phyloP scores from a whole-genome alignment of 352 stramenopile genomes.

The Phytophthora gonapodyides region DNA sequence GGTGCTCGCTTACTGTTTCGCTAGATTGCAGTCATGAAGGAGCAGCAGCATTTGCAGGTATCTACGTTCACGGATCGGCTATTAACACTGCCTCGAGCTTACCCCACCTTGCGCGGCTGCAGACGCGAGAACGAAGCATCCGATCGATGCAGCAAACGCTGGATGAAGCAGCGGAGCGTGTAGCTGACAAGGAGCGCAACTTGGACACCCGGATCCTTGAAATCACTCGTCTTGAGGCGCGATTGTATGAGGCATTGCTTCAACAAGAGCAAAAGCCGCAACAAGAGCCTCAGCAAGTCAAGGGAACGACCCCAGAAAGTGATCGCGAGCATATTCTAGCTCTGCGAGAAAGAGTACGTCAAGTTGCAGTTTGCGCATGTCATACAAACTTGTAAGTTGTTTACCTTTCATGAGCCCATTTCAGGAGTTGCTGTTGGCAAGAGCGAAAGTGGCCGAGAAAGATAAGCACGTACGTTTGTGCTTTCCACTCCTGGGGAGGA shows the following conservation, averaged over 20 bases:
- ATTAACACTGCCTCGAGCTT: too few relatives aligned
- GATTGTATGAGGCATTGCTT: constrained; percentile 49
- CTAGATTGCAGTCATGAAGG: constrained; percentile 37
- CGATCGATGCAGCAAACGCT: constrained; percentile 38
- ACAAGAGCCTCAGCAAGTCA: constrained; percentile 5
- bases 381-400: not conserved
- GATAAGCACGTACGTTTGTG: constrained; percentile 38
- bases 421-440: constrained; percentile 29
- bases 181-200: constrained; percentile 37
- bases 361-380: not conserved
- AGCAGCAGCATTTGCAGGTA: constrained; percentile 46
- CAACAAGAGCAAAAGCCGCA: constrained; percentile 8
- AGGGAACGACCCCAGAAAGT: not conserved
- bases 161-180: constrained; percentile 38
- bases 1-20: not conserved
- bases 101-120: not conserved
- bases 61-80: too few relatives aligned
- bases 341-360: constrained; percentile 40
- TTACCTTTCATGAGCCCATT: not conserved
- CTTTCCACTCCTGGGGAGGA: not conserved
- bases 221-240: constrained; percentile 46
- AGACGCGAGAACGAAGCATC: constrained; percentile 46
- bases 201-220: constrained; percentile 46
- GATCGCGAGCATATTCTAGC: constrained; percentile 33
- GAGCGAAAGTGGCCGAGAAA: constrained; percentile 24